A percentile compares a stretch with the other conserved stretches of the same genome.
phyloP scores from a whole-genome alignment of 768 basidiomycete genomes.

The Lentinula boryana region DNA sequence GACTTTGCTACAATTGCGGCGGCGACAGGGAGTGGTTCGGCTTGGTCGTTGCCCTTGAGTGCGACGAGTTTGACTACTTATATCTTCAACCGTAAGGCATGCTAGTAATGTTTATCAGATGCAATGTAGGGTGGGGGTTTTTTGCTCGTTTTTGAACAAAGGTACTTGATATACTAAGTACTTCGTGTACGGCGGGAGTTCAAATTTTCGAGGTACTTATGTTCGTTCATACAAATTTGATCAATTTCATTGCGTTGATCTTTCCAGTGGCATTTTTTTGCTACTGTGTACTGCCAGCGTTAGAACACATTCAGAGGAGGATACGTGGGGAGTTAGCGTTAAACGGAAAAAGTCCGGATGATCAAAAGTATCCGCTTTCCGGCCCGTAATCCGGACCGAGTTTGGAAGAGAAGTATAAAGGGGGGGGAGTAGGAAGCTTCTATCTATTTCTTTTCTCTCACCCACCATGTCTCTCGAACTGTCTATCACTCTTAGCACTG shows the following conservation, averaged over 20 bases:
- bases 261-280: background rate
- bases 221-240: too few species aligned
- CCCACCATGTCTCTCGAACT: constrained; percentile 36
- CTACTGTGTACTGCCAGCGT: background rate
- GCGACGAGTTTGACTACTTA: constrained; percentile 30
- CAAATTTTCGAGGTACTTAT: too few species aligned
- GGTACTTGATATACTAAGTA: too few species aligned
- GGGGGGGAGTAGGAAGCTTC: background rate
- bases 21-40: constrained; percentile 17
- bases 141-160: too few species aligned
- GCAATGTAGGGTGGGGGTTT: constrained; percentile 40
- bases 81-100: constrained; percentile 22
- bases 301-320: too few species aligned
- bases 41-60: constrained; percentile 23
- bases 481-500: constrained; percentile 34
- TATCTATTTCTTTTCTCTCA: background rate
- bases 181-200: too few species aligned
- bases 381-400: background rate
- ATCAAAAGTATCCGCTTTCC: background rate
- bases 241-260: too few species aligned
- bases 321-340: too few species aligned
- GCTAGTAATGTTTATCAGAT: constrained; percentile 76
- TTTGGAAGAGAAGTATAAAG: background rate
- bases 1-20: constrained; percentile 25
- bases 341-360: background rate